A percentile compares a stretch with the other conserved stretches of the same genome.
Evolutionary conservation across 192 early-diverging fungal species (phyloP).

Genomic region (Haplosporangium gracile): DNA sequence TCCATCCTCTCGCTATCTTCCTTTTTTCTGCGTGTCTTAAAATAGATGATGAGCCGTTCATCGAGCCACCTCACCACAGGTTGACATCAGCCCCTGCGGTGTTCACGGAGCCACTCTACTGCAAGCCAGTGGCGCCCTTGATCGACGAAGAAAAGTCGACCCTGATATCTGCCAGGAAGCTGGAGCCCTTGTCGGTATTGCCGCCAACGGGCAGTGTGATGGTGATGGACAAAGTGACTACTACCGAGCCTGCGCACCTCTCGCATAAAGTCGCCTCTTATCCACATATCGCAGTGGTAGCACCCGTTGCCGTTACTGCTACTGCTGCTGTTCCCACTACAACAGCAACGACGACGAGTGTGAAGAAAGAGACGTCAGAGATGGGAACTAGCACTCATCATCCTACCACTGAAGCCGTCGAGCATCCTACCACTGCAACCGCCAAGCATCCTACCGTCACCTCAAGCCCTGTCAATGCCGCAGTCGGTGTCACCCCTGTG

Average conservation of each 20-base stretch:
- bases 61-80: not conserved
- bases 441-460: not conserved
- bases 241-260: not conserved
- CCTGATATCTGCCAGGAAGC: constrained; percentile 24
- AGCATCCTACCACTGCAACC: not conserved
- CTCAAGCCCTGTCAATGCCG: not conserved
- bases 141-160: not conserved
- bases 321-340: not conserved
- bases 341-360: not conserved
- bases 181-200: not conserved
- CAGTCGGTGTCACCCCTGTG: not conserved
- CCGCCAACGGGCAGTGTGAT: not conserved
- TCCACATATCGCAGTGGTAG: not conserved
- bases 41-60: not conserved
- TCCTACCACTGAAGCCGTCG: not conserved
- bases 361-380: not conserved
- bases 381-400: not conserved
- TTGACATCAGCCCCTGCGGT: not conserved
- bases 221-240: constrained; percentile 24
- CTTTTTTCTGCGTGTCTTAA: not conserved
- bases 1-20: not conserved
- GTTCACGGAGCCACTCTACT: not conserved
- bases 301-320: constrained; percentile 7
- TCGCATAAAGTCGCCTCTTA: not conserved
- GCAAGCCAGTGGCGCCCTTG: not conserved